These are phyloP conservation scores for Gynostemma pentaphyllum DNA, from an alignment of 306 rosid genomes.

Conservation along the genomic window DNA sequence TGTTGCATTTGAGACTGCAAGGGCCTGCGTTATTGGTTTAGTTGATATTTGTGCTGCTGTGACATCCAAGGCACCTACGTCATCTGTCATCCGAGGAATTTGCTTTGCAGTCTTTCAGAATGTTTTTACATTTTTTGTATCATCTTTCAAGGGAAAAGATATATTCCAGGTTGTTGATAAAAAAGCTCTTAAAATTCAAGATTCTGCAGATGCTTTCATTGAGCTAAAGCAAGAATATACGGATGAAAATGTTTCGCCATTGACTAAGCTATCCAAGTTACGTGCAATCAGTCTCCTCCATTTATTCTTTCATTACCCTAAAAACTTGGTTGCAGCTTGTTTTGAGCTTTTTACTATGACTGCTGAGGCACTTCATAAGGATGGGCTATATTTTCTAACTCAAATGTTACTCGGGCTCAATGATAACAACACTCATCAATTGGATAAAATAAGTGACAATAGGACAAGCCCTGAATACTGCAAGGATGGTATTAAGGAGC, in stretches of 20 bases:
- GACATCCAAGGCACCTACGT: slow-evolving; percentile 51
- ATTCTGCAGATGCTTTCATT: slow-evolving; percentile 36
- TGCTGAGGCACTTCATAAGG: slow-evolving; percentile 42
- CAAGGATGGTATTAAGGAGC: slow-evolving; percentile 22
- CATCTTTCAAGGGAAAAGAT: slow-evolving; percentile 61
- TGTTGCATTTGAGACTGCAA: slow-evolving; percentile 73
- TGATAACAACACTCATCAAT: slow-evolving; percentile 21
- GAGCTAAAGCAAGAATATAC: slow-evolving; percentile 46
- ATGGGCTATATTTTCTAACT: slow-evolving; percentile 42
- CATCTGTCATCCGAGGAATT: slow-evolving; percentile 66
- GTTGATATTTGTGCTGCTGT: slow-evolving; percentile 59
- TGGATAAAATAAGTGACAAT: slow-evolving; percentile 21
- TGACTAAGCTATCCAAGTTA: slow-evolving; percentile 40
- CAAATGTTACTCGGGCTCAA: slow-evolving; percentile 38
- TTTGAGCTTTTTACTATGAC: slow-evolving; percentile 50
- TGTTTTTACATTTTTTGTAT: slow-evolving; percentile 50
- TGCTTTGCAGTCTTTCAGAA: slow-evolving; percentile 68
- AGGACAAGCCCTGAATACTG: slow-evolving; percentile 19
- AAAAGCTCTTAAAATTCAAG: slow-evolving; percentile 47
- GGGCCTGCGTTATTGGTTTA: slow-evolving; percentile 57
- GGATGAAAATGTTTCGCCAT: slow-evolving; percentile 44
- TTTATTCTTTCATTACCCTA: slow-evolving; percentile 63
- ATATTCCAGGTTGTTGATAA: slow-evolving; percentile 39
- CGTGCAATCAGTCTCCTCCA: slow-evolving; percentile 45
- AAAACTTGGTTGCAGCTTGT: slow-evolving; percentile 69